Evolutionary conservation across 148 eudicot species (phyloP).

Genomic region (Silene conica): DNA sequence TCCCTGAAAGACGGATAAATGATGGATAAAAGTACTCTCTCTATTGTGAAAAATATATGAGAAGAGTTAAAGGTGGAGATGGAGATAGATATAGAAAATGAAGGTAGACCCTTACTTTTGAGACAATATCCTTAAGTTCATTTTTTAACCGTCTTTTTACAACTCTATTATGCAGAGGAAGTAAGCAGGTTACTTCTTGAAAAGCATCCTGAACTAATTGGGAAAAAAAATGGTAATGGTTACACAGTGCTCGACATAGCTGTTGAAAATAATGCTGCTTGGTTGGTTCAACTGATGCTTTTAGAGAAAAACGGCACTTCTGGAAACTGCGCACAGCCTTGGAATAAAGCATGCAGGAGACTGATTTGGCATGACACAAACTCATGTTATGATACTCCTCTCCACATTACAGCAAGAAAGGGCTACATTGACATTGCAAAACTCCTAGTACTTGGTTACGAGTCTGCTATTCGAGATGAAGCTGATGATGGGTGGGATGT

Average conservation of each 20-base stretch:
- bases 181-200: conserved; percentile 7
- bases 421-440: background rate
- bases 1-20: no score
- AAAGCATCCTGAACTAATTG: conserved; percentile 13
- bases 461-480: conserved; percentile 4
- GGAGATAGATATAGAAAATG: no score
- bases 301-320: background rate
- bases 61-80: no score
- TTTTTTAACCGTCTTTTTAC: background rate
- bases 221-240: no score
- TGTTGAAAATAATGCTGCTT: background rate
- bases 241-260: conserved; percentile 14
- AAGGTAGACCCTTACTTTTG: no score
- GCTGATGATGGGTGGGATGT: conserved; percentile 14
- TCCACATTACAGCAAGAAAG: conserved; percentile 10
- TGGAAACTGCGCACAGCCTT: background rate
- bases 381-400: conserved; percentile 1
- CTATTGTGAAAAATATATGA: no score
- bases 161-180: background rate
- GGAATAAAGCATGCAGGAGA: conserved; percentile 11
- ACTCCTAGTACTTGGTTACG: conserved; percentile 8
- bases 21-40: no score
- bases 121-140: no score
- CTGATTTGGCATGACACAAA: conserved; percentile 5
- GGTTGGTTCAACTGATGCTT: conserved; percentile 10